A percentile compares a stretch with the other conserved stretches of the same genome.
Conservation (phyloP, 306 rosid species). For the Pyrus bretschneideri region DNA sequence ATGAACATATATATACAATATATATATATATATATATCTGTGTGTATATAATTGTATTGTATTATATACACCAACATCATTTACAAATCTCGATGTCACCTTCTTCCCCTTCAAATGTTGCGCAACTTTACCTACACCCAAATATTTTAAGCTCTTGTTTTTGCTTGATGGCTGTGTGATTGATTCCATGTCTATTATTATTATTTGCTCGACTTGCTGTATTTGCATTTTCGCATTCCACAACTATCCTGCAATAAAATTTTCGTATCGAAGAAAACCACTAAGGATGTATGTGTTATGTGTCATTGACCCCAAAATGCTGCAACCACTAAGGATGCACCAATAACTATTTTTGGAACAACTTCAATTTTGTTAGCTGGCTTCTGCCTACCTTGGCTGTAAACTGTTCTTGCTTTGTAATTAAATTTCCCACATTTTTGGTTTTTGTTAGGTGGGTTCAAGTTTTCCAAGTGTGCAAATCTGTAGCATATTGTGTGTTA, state of each 20-base stretch:
- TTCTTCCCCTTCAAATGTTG: slow-evolving; percentile 14
- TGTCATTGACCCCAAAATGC: not conserved
- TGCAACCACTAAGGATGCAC: not conserved
- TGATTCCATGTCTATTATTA: slow-evolving; percentile 28
- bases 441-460: not conserved
- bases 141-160: slow-evolving; percentile 16
- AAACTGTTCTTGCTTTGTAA: slow-evolving; percentile 1
- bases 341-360: not conserved
- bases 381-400: not conserved
- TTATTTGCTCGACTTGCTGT: not conserved
- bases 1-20: no score
- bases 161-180: slow-evolving; percentile 14
- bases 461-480: not conserved
- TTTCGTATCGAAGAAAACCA: not conserved
- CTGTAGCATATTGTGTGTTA: not conserved
- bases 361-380: slow-evolving; percentile 8
- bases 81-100: slow-evolving; percentile 47
- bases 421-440: not conserved
- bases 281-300: not conserved
- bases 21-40: not conserved
- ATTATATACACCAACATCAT: not conserved
- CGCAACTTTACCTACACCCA: slow-evolving; percentile 11
- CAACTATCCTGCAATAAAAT: not conserved
- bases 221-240: no score
- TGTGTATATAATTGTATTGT: no score